Percentiles rank a stretch among this genome's conserved stretches.
These are phyloP conservation scores for Inga oerstediana DNA, from an alignment of 306 rosid species.

Conservation along the genomic window DNA sequence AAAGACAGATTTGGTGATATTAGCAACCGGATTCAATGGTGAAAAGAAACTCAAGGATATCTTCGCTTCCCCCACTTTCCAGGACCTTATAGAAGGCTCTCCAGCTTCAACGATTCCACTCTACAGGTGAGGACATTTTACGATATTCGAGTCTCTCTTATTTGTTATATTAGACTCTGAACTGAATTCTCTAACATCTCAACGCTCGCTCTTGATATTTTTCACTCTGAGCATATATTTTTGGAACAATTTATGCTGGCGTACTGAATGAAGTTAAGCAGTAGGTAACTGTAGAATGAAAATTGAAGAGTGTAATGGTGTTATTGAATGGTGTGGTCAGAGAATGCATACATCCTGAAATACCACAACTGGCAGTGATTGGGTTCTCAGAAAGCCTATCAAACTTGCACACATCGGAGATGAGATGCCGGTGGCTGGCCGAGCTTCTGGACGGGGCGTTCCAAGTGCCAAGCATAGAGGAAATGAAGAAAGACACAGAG, in stretches of 20 bases:
- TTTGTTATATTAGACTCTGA: neutral
- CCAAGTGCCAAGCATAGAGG: slow-evolving; percentile 55
- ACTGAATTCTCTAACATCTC: neutral
- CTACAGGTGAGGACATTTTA: slow-evolving; percentile 49
- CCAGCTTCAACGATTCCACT: slow-evolving; percentile 47
- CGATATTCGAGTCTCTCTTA: neutral
- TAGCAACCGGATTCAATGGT: slow-evolving; percentile 70
- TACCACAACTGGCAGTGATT: slow-evolving; percentile 55
- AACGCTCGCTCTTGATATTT: too few relatives aligned
- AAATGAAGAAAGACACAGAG: slow-evolving; percentile 60
- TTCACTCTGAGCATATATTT: too few relatives aligned
- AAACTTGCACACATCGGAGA: slow-evolving; percentile 63
- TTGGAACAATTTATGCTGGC: neutral
- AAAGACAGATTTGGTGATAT: slow-evolving; percentile 57
- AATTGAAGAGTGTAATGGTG: neutral
- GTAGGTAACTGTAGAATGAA: neutral
- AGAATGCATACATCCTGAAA: slow-evolving; percentile 51
- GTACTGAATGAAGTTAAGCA: neutral
- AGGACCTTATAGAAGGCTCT: slow-evolving; percentile 47
- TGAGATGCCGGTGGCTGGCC: slow-evolving; percentile 66
- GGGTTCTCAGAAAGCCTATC: slow-evolving; percentile 53
- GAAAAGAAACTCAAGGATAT: slow-evolving; percentile 64
- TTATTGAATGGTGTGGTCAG: slow-evolving; percentile 14
- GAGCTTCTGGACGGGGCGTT: slow-evolving; percentile 64
- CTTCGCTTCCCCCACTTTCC: slow-evolving; percentile 54